Evolutionary conservation across 257 asterid genomes (phyloP).

Genomic region (Agastache rugosa): DNA sequence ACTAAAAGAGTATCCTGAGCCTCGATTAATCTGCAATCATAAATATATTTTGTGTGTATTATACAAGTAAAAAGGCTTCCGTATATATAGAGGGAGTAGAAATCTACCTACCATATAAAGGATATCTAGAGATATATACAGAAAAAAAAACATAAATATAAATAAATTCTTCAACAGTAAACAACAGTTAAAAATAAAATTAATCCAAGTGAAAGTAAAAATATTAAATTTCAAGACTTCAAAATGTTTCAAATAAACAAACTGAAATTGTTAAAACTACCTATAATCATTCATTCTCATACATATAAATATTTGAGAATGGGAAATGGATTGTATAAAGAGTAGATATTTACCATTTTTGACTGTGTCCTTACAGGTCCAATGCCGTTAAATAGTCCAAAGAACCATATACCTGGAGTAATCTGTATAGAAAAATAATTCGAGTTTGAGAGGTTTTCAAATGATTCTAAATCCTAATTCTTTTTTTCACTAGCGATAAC

Average conservation of each 20-base stretch:
- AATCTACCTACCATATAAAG: background rate
- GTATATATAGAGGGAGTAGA: too few relatives aligned
- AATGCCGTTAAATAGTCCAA: slow-evolving; percentile 91
- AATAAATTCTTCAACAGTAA: background rate
- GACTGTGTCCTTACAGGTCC: slow-evolving; percentile 91
- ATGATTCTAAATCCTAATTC: background rate
- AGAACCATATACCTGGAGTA: slow-evolving; percentile 87
- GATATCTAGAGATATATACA: background rate
- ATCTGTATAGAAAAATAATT: slow-evolving; percentile 59
- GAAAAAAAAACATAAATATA: too few relatives aligned
- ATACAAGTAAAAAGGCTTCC: background rate
- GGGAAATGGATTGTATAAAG: background rate
- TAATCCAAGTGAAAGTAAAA: background rate
- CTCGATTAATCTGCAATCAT: slow-evolving; percentile 85
- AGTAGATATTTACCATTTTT: slow-evolving; percentile 67
- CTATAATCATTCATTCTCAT: background rate
- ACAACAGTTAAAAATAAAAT: slow-evolving; percentile 23
- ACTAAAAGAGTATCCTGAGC: slow-evolving; percentile 65
- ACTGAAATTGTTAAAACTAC: background rate
- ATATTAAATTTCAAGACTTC: slow-evolving; percentile 4
- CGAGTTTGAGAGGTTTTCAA: slow-evolving; percentile 1
- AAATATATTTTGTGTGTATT: background rate
- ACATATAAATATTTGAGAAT: slow-evolving; percentile 11
- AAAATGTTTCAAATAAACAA: background rate
- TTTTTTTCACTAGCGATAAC: slow-evolving; percentile 8